Evolutionary conservation across 305 asterid species (phyloP), one percentile per base, ranked within the genome.

Genomic region (Solanum chacoense): DNA sequence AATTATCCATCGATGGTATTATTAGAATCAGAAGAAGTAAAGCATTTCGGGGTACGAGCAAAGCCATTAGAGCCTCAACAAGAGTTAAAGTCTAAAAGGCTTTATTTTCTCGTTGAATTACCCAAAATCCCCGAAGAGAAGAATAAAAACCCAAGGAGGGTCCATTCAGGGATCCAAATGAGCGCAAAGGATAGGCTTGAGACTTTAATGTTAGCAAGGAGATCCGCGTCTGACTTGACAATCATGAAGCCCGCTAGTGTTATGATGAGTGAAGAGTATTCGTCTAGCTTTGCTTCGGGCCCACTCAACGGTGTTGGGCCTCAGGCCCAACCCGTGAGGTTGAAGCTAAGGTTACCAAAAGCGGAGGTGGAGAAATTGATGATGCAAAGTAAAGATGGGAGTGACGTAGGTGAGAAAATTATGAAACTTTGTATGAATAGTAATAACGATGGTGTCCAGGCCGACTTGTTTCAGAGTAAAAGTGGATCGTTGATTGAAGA

Each of bases 141-240:
- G 0, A 76, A 76, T 36, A 91, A 50, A 28, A 91, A 89, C 16
- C 90, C 98, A 3, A 87, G 98, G 90, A 92, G 98, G 76, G 98
- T 96, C 14, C 89, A 98, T 50, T 97, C 99, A 26, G 99, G 96
- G 75, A 95, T 97, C 79, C 98, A 96, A 6, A 97, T 97, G 99
- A 93, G 94, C 91, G 99, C 99, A 0, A 96, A 96, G 89, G 99
- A 97, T 81, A 91, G 99, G 88, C 99, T 97, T 74, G 99, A 97
- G 93, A 94, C 95, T 90, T 91, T 97, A 31, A 94, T 95, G 99
- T 88, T 97, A 91, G 92, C 98, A 3, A 92, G 96, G 78, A 94
- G 99, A 3, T 96, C 99, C 18, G 88, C 91, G 22, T 97, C 99
- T 37, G 99, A 97, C 90, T 85, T 96, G 38, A 89, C 98, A 16